Conservation (phyloP, 768 basidiomycete genomes). For the Daedaleopsis sinensis region DNA sequence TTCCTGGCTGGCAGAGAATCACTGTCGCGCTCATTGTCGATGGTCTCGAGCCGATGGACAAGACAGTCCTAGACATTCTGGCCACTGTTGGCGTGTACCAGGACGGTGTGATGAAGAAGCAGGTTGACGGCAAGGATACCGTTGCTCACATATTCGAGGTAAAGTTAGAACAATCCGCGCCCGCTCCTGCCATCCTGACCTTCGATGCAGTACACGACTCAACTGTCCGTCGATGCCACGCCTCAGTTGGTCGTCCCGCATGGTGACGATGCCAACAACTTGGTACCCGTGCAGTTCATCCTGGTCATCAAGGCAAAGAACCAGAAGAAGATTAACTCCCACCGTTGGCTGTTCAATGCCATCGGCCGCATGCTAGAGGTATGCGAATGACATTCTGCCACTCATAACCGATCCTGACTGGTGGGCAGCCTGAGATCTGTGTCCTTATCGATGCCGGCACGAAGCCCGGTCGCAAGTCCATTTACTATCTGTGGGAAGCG, state of each 20-base stretch:
- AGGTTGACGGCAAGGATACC: constrained; percentile 85
- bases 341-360: constrained; percentile 96
- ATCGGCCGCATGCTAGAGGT: constrained; percentile 83
- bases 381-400: constrained; percentile 23
- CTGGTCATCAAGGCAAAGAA: constrained; percentile 92
- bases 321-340: constrained; percentile 95
- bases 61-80: constrained; percentile 86
- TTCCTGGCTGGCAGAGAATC: constrained; percentile 90
- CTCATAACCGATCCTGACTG: neutral
- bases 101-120: constrained; percentile 94
- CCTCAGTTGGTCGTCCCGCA: constrained; percentile 92
- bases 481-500: constrained; percentile 94
- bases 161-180: constrained; percentile 7
- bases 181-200: neutral
- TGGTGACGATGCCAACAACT: constrained; percentile 86
- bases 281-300: constrained; percentile 92
- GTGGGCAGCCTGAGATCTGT: constrained; percentile 80
- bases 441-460: constrained; percentile 95
- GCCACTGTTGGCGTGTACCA: constrained; percentile 93
- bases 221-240: constrained; percentile 88
- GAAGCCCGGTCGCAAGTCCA: constrained; percentile 94
- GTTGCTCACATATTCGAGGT: constrained; percentile 97
- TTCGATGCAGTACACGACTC: constrained; percentile 83
- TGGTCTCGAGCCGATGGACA: constrained; percentile 95
- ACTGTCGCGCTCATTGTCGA: constrained; percentile 90